Conservation (phyloP, 306 rosid genomes). For the Elaeagnus macrophylla region DNA sequence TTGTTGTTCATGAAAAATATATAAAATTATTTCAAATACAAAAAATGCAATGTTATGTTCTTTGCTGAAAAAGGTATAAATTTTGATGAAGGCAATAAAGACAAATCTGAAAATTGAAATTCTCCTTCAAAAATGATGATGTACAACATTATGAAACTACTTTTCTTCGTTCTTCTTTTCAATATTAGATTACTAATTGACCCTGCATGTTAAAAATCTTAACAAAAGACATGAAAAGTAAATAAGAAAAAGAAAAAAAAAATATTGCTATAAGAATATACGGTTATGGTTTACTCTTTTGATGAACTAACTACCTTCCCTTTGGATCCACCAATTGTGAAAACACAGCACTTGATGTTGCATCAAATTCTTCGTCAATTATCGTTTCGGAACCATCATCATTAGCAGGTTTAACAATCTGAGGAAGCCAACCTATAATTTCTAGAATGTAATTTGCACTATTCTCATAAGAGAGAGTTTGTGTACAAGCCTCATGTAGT, state of each 20-base stretch:
- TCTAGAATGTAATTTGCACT: conserved; percentile 20
- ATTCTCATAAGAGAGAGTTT: conserved; percentile 8
- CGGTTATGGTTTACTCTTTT: neutral
- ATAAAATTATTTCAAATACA: too few species aligned
- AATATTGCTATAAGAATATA: neutral
- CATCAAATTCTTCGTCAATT: conserved; percentile 19
- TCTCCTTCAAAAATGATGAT: too few species aligned
- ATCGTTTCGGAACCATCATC: conserved; percentile 3
- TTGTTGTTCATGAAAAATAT: too few species aligned
- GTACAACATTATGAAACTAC: too few species aligned
- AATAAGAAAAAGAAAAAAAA: neutral
- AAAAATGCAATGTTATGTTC: too few species aligned
- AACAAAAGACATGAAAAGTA: too few species aligned
- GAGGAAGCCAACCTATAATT: conserved; percentile 19
- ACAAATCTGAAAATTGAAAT: too few species aligned
- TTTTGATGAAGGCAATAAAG: too few species aligned
- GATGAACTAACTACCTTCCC: conserved; percentile 14
- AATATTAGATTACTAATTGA: too few species aligned
- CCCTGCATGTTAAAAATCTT: too few species aligned
- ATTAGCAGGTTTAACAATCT: conserved; percentile 1
- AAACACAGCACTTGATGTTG: conserved; percentile 26
- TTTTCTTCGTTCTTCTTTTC: too few species aligned
- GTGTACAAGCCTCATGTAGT: conserved; percentile 24
- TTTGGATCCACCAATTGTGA: conserved; percentile 29
- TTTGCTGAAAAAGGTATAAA: too few species aligned